phyloP scores from a whole-genome alignment of 2,329 filamentous ascomycete genomes.

The Beauveria caledonica region DNA sequence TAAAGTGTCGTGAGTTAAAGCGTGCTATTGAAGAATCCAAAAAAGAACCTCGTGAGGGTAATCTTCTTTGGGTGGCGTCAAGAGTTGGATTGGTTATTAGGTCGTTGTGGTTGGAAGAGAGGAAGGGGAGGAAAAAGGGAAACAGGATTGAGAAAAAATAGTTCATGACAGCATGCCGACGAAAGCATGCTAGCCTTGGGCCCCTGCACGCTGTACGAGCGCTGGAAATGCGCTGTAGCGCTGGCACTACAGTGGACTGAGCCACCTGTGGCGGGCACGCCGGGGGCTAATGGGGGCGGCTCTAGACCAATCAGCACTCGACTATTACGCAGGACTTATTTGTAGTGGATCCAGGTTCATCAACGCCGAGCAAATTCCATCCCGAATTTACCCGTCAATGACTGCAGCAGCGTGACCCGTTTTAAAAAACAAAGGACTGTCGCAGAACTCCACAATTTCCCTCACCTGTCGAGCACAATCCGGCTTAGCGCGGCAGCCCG shows the following conservation, averaged over 20 bases:
- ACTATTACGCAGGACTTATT: slow-evolving; percentile 24
- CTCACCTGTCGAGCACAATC: background rate
- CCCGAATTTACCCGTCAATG: background rate
- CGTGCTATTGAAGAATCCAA: slow-evolving; percentile 13
- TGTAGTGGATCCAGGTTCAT: background rate
- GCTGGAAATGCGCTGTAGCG: background rate
- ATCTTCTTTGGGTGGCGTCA: slow-evolving; percentile 14
- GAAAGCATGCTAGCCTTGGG: slow-evolving; percentile 11
- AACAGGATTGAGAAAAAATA: slow-evolving; percentile 21
- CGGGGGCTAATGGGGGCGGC: background rate
- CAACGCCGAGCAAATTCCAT: background rate
- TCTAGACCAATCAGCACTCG: slow-evolving; percentile 28
- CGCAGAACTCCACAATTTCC: background rate
- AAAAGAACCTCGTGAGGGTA: slow-evolving; percentile 15
- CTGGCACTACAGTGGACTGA: slow-evolving; percentile 10
- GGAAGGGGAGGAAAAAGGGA: slow-evolving; percentile 16
- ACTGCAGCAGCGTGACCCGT: background rate
- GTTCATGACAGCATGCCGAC: slow-evolving; percentile 35
- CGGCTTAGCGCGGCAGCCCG: background rate
- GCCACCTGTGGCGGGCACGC: slow-evolving; percentile 26
- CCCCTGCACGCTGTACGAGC: slow-evolving; percentile 1
- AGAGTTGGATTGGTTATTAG: slow-evolving; percentile 11
- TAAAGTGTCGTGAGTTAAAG: slow-evolving; percentile 15
- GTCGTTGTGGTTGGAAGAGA: slow-evolving; percentile 15
- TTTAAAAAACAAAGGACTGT: background rate